phyloP scores from a whole-genome alignment of 202 grass and related monocot species.

The Musa balbisiana region DNA sequence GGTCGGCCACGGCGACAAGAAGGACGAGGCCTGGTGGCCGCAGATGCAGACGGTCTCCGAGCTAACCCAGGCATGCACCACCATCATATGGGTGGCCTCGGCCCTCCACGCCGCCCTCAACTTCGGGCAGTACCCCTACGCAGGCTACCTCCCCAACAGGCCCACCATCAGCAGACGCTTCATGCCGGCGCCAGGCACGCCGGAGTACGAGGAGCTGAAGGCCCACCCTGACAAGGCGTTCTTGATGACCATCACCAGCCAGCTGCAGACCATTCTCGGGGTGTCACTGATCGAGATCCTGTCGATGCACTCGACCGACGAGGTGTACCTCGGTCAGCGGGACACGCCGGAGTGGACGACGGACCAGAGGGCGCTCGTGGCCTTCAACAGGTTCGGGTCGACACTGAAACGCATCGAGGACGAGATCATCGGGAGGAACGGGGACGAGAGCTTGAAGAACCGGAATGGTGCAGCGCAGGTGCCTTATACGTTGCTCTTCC shows the following conservation, averaged over 20 bases:
- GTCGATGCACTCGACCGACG: constrained; percentile 67
- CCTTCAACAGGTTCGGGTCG: constrained; percentile 51
- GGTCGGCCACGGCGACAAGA: constrained; percentile 81
- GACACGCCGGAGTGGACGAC: constrained; percentile 60
- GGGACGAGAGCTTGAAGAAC: constrained; percentile 38
- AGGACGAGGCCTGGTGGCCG: constrained; percentile 53
- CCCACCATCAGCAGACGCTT: constrained; percentile 57
- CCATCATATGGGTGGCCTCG: constrained; percentile 79
- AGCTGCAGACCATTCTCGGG: constrained; percentile 70
- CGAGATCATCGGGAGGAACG: constrained; percentile 41
- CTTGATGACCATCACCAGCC: constrained; percentile 61
- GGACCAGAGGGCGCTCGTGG: constrained; percentile 32
- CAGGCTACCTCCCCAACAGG: constrained; percentile 62
- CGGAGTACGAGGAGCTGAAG: constrained; percentile 45
- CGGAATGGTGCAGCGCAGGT: constrained; percentile 41
- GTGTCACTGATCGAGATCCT: constrained; percentile 62
- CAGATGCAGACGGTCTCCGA: constrained; percentile 30
- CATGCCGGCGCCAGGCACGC: constrained; percentile 43
- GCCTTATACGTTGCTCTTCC: constrained; percentile 65
- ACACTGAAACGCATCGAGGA: constrained; percentile 46
- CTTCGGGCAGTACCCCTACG: constrained; percentile 87
- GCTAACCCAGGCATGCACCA: constrained; percentile 45
- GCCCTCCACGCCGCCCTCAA: constrained; percentile 86
- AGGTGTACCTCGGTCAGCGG: constrained; percentile 66
- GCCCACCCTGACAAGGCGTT: constrained; percentile 39